A percentile compares a stretch with the other conserved stretches of the same genome.
These are phyloP conservation scores for Ceratorhiza oryzae-sativae DNA, from an alignment of 1,284 basidiomycete genomes.

Conservation along the genomic window DNA sequence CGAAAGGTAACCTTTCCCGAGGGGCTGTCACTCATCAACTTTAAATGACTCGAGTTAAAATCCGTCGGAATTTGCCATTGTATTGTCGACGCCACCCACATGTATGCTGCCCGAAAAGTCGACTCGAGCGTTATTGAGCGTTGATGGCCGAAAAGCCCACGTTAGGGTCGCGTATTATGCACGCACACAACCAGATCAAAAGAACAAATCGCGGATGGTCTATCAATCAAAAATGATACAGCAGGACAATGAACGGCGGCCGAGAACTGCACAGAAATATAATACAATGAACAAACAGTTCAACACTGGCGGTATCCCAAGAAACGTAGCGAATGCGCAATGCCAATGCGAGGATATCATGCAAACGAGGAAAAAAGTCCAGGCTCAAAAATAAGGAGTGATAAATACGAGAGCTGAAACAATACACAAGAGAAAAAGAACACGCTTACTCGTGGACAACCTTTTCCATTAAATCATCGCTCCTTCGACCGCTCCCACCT, in stretches of 20 bases:
- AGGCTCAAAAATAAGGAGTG: neutral
- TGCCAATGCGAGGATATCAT: neutral
- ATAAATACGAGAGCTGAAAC: neutral
- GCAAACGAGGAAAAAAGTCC: neutral
- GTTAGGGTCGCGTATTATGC: neutral
- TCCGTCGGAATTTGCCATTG: neutral
- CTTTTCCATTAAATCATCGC: neutral
- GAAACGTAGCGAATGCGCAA: neutral
- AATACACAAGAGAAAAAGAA: neutral
- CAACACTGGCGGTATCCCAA: neutral
- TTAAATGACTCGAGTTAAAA: too few species aligned
- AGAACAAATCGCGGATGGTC: neutral
- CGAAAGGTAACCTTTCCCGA: too few species aligned
- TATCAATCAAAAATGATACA: neutral
- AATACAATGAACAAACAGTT: neutral
- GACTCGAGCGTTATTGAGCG: too few species aligned
- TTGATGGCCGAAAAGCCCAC: neutral
- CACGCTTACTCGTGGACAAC: neutral
- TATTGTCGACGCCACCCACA: too few species aligned
- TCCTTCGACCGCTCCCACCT: constrained; percentile 1
- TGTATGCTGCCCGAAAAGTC: too few species aligned
- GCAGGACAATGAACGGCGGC: neutral
- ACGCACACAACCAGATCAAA: neutral
- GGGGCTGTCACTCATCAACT: too few species aligned
- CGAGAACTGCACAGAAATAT: neutral